Evolutionary conservation across 1,284 basidiomycete species (phyloP), one percentile per base, ranked within the genome.

Genomic region (Rhodotorula sp.): DNA sequence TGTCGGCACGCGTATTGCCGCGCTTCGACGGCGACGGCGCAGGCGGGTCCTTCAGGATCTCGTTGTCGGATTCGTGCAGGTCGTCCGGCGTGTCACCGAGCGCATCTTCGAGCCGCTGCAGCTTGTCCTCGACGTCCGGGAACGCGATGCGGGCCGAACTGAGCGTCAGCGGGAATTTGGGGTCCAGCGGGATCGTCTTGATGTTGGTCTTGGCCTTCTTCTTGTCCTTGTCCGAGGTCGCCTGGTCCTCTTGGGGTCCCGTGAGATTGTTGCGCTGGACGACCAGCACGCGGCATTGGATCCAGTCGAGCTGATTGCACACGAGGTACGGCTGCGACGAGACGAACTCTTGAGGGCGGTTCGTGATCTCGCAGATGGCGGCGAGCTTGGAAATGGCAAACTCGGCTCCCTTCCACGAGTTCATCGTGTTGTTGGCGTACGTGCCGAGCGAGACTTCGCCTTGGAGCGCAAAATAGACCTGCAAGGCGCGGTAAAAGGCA

Each of bases 341-440:
- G 46, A 74, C 65, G 61, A 71, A 77, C 26, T 73, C 61, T 2
- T 47, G 14, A 18, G 76, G 76, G 34, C 61, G 34, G 59, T 77
- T 77, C 59, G 73, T 70, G 29, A 77, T 68, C 62, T 77, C 76
- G 65, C 69, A 71, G 23, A 77, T n/a, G 18, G 74, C 74, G 5
- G 74, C 74, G 12, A 77, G 39, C 62, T 72, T 71, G 20, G 56
- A 65, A 39, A 76, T 62, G 0, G 66, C 26, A 46, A 70, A 75
- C 16, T 77, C 76, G 48, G 69, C 58, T 49, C 73, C 70, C 73
- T 76, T 76, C 76, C 76, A 77, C 3, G 46, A n/a, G 8, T 49
- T 49, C 21, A 18, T 29, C 2, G 72, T 26, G 10, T 43, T 16
- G n/a, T 58, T 46, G 1, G 75, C 63, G 57, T 77, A 77, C 14